Base-by-base conservation (phyloP, 2,329 filamentous ascomycete species). In the Dactylellina cionopaga region DNA sequence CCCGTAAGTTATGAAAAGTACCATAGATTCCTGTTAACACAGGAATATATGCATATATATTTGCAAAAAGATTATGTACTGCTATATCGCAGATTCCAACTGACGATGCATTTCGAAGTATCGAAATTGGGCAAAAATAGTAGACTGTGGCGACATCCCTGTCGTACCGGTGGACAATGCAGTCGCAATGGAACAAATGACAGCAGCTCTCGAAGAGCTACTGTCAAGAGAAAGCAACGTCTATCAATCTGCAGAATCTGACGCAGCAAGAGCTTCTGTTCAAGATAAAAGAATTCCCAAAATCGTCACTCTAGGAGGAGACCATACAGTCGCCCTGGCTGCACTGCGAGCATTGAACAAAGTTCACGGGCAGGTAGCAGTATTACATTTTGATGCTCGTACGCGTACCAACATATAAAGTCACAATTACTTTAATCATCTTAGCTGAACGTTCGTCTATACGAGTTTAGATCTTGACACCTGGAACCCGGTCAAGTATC, bases 61-160 rank as follows among this genome's bases (percentile, higher is more conserved):
- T n/a, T 19, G 13, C 17, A 5, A 41, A 15, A n/a, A 6, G 13
- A 5, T 15, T 13, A 35, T 35, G 13, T 35, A 6, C 13, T 35
- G 13, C 6, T 13, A 35, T 35, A 35, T 13, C 31, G 6, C 13
- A 6, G 17, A 41, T n/a, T 41, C 17, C 13, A 41, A 41, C 37
- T 49, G 19, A 49, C 19, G 5, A n/a, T 31, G 6, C 15, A 27
- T 31, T 17, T 10, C 2, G 6, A 19, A 71, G 0, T 96, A 95
- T 81, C 83, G 83, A 39, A 89, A 86, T 60, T 94, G 90, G 90
- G 90, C 91, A 0, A 87, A 83, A 37, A 87, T 96, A 69, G 83
- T 94, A 54, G 93, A 97, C 83, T 97, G 93, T 80, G 93, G 93
- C 47, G 93, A 96, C 79, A 92, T 96, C 63, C 92, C 93, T 25